Conservation (phyloP, 2,329 filamentous ascomycete genomes). For the Fusarium nematophilum region DNA sequence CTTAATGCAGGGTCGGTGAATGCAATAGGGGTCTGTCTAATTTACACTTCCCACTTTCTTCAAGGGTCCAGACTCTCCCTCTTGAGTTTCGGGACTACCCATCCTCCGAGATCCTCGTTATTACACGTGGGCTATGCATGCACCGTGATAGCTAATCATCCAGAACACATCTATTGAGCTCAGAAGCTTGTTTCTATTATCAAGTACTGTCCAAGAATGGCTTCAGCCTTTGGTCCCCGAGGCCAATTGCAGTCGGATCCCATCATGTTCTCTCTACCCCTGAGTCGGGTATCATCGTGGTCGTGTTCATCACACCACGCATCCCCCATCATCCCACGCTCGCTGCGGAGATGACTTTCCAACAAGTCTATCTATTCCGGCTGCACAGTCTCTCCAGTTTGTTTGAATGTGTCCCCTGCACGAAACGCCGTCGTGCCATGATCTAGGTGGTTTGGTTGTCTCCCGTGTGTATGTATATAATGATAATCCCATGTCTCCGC, state of each 20-base stretch:
- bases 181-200: conserved; percentile 12
- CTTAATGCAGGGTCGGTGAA: conserved; percentile 1
- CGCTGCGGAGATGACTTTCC: conserved; percentile 12
- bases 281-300: conserved; percentile 36
- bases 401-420: conserved; percentile 13
- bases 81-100: background rate
- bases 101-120: background rate
- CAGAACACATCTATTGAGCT: conserved; percentile 27
- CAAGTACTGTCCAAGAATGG: conserved; percentile 15
- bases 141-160: background rate
- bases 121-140: too few species aligned
- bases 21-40: conserved; percentile 38
- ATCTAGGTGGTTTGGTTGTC: conserved; percentile 30
- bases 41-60: conserved; percentile 32
- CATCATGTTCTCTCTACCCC: conserved; percentile 22
- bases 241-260: conserved; percentile 7
- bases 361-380: conserved; percentile 11
- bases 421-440: conserved; percentile 22
- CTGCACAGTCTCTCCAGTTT: conserved; percentile 4
- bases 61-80: conserved; percentile 1
- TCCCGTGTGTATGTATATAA: conserved; percentile 22
- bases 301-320: conserved; percentile 29
- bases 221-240: background rate
- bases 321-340: conserved; percentile 18
- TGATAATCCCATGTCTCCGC: conserved; percentile 3